Evolutionary conservation across 2,329 filamentous ascomycete genomes (phyloP).

Genomic region (Neofusicoccum kwambonambiense): DNA sequence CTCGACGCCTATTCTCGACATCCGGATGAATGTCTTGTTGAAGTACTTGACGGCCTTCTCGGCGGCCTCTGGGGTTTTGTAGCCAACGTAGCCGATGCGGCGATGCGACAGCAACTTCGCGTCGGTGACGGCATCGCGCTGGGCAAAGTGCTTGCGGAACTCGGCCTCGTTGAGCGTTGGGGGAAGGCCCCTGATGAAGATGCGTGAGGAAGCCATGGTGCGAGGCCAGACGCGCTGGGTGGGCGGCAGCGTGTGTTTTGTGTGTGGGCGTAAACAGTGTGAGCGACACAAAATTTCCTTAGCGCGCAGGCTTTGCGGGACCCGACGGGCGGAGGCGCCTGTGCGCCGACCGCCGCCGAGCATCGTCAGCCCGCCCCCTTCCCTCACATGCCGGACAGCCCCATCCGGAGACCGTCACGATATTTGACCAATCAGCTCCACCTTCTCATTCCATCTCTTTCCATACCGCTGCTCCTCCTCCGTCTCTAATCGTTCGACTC

Average conservation of each 20-base stretch:
- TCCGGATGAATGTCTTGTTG: conserved; percentile 90
- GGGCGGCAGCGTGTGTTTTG: conserved; percentile 1
- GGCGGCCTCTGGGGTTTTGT: conserved; percentile 79
- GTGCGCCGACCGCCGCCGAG: not conserved
- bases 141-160: conserved; percentile 84
- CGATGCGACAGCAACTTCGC: conserved; percentile 86
- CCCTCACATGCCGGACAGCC: conserved; percentile 7
- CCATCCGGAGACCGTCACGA: conserved; percentile 12
- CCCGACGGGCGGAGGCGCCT: not conserved
- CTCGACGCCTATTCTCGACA: conserved; percentile 91
- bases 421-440: conserved; percentile 16
- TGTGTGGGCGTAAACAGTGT: conserved; percentile 14
- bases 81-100: conserved; percentile 93
- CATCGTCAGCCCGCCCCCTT: not conserved
- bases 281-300: not conserved
- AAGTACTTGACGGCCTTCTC: conserved; percentile 87
- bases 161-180: conserved; percentile 81
- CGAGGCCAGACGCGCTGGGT: not conserved
- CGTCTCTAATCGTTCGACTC: not conserved
- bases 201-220: conserved; percentile 71
- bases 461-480: conserved; percentile 7
- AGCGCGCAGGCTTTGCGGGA: not conserved
- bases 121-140: conserved; percentile 78
- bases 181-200: conserved; percentile 72
- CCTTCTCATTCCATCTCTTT: conserved; percentile 5